Base-by-base conservation (phyloP, 345 rosid species). In the Euphorbia peplus region DNA sequence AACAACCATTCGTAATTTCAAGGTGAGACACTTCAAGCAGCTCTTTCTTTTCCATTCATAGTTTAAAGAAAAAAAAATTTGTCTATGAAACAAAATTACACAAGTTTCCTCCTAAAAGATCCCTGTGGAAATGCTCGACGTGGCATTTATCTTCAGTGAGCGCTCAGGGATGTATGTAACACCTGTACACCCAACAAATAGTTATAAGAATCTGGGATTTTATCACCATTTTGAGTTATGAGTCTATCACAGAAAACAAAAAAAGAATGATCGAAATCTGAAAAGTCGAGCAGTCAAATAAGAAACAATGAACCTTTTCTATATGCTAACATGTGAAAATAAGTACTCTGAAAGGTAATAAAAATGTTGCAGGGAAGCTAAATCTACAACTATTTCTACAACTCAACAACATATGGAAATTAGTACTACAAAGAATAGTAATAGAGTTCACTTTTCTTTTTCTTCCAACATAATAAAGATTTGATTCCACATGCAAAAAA, bases 121-220 rank as follows among this genome's bases (percentile, higher is more conserved):
- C 73, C 89, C 91, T 0, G 90, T 80, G 71, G 91, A 90, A 75
- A 91, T 77, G 82, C 99, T 88, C 69, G 93, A 85, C 19, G 97
- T 88, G 26, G 99, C 90, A 73, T 90, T 95, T 83, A 95, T 95
- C 90, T 84, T 86, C 77, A 90, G 78, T 0, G 97, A 86, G 76
- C 84, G 87, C 85, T 95, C 96, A 8, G 99, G 97, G 50, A 88
- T 75, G 77, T 90, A 95, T 4, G 92, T 87, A 10, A 83, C 79
- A 85, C 97, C 99, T 95, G 97, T 72, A 9, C 47, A 73, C 30
- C 26, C 39, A 56, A n/a, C 35, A 55, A 52, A 14, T 8, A n/a
- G 4, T 41, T 26, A n/a, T 64, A 61, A 70, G 24, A 71, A 71
- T n/a, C 24, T 8, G 1, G 4, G 5, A 7, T 7, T 61, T 15